Percentiles rank a stretch among this genome's conserved stretches.
Conservation (phyloP, 1,284 basidiomycete genomes). For the Austroboletus novae-zelandiae region DNA sequence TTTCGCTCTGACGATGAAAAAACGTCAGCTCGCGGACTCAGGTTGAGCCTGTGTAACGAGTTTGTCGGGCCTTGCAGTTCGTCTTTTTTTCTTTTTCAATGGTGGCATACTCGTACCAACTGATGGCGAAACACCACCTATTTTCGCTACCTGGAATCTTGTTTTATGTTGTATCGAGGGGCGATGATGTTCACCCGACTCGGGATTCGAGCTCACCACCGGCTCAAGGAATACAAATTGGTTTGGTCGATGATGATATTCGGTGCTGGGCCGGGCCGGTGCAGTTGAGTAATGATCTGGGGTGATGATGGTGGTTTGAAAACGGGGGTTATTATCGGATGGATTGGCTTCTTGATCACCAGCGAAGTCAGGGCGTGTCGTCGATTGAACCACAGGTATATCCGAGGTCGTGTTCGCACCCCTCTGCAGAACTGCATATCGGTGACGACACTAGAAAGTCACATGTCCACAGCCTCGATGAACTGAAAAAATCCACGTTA, state of each 20-base stretch:
- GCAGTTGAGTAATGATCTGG: background rate
- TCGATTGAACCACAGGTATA: background rate
- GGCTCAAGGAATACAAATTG: constrained; percentile 32
- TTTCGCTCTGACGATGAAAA: background rate
- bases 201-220: constrained; percentile 21
- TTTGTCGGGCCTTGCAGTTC: background rate
- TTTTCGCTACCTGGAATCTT: constrained; percentile 2
- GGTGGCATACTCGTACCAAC: constrained; percentile 3
- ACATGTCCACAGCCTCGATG: constrained; percentile 1
- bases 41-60: background rate
- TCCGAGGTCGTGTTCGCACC: background rate
- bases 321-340: background rate
- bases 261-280: background rate
- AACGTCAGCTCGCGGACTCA: constrained; percentile 1
- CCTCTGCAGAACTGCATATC: constrained; percentile 34
- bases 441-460: constrained; percentile 46
- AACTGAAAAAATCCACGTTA: constrained; percentile 26
- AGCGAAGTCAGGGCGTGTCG: background rate
- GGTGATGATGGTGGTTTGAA: background rate
- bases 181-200: constrained; percentile 1
- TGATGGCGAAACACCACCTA: background rate
- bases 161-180: background rate
- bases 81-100: constrained; percentile 12
- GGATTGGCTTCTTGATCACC: background rate
- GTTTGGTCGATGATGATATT: constrained; percentile 1